Conservation (phyloP, 2,329 filamentous ascomycete species). For the Fusarium haematococcum region DNA sequence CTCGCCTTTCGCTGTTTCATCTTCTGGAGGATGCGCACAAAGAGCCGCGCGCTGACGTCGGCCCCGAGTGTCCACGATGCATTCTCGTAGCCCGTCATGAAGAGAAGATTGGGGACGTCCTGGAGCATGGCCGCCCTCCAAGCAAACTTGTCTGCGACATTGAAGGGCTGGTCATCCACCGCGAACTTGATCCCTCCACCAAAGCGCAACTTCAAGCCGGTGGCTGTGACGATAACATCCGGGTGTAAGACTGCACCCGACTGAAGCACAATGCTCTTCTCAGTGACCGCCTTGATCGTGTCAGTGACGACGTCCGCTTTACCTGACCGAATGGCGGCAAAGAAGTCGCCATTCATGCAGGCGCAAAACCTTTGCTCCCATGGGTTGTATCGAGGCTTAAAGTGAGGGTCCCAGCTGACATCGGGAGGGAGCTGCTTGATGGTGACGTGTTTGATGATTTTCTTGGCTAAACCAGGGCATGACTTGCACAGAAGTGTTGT, state of each 20-base stretch:
- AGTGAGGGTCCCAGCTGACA: slow-evolving; percentile 65
- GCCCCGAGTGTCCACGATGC: slow-evolving; percentile 72
- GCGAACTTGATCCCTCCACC: slow-evolving; percentile 63
- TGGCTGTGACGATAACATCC: slow-evolving; percentile 75
- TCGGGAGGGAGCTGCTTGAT: slow-evolving; percentile 59
- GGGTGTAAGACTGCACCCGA: slow-evolving; percentile 60
- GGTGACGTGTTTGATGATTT: slow-evolving; percentile 56
- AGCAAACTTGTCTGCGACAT: slow-evolving; percentile 58
- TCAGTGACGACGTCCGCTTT: slow-evolving; percentile 59
- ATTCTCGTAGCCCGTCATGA: slow-evolving; percentile 71
- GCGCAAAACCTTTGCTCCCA: slow-evolving; percentile 79
- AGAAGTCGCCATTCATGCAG: slow-evolving; percentile 61
- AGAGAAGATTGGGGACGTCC: slow-evolving; percentile 69
- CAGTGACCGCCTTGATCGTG: slow-evolving; percentile 58
- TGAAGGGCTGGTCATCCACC: slow-evolving; percentile 62
- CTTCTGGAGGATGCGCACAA: slow-evolving; percentile 62
- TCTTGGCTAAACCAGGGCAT: slow-evolving; percentile 60
- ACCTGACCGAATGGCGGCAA: slow-evolving; percentile 51
- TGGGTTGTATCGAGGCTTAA: slow-evolving; percentile 65
- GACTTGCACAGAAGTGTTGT: slow-evolving; percentile 60
- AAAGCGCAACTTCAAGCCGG: slow-evolving; percentile 68
- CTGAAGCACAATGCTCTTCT: slow-evolving; percentile 56
- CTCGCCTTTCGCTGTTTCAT: slow-evolving; percentile 59
- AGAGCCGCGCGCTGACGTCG: slow-evolving; percentile 63
- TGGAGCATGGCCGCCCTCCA: slow-evolving; percentile 74